These are phyloP conservation scores for Sicyos edulis DNA, from an alignment of 306 rosid genomes.

Conservation along the genomic window DNA sequence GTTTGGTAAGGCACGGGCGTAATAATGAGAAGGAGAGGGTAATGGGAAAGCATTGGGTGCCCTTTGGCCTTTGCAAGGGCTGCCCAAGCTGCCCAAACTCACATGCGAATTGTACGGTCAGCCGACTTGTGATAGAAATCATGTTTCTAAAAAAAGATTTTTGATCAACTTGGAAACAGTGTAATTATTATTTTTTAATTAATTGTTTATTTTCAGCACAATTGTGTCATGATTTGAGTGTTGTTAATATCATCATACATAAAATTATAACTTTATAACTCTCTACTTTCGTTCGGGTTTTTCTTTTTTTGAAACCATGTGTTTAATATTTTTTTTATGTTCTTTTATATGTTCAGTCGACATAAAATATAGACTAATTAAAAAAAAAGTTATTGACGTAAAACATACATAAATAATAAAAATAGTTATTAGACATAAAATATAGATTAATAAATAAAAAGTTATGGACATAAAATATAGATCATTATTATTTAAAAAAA, in stretches of 20 bases:
- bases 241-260: neutral
- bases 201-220: neutral
- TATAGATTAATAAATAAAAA: too few species aligned
- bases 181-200: neutral
- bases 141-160: neutral
- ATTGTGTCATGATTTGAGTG: neutral
- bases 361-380: too few species aligned
- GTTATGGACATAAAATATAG: too few species aligned
- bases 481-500: too few species aligned
- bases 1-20: neutral
- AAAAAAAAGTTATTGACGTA: too few species aligned
- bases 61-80: conserved; percentile 11
- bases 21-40: neutral
- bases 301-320: too few species aligned
- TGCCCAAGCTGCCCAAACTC: neutral
- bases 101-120: neutral
- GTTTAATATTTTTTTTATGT: too few species aligned
- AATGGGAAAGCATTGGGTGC: conserved; percentile 7
- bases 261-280: too few species aligned
- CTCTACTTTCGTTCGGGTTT: too few species aligned
- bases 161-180: neutral
- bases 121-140: neutral
- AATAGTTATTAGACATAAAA: too few species aligned
- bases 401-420: too few species aligned
- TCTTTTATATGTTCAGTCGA: too few species aligned